Conservation (phyloP, 2,329 filamentous ascomycete species). For the Cladosporium sp. region DNA sequence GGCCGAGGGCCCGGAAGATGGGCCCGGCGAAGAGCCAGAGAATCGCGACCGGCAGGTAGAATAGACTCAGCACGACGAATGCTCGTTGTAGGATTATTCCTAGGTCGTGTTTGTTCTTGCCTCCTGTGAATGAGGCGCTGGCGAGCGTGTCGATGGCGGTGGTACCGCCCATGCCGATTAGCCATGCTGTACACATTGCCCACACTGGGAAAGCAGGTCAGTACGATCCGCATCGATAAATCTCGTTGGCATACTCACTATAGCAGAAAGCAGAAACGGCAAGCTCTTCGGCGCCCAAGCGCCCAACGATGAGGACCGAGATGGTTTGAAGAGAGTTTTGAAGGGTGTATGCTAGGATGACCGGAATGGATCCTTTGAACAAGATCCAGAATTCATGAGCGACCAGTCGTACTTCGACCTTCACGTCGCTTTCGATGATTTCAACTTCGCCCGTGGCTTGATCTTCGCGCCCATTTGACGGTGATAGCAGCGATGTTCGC, state of each 20-base stretch:
- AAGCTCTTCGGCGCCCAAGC: constrained; percentile 72
- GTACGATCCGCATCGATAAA: neutral
- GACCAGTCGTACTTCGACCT: constrained; percentile 36
- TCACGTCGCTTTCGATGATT: constrained; percentile 35
- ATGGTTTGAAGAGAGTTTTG: constrained; percentile 82
- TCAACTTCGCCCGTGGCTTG: constrained; percentile 34
- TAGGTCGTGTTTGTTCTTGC: constrained; percentile 71
- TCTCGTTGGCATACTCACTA: constrained; percentile 35
- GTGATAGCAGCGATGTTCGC: constrained; percentile 38
- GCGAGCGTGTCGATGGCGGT: constrained; percentile 83
- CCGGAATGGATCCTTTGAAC: constrained; percentile 65
- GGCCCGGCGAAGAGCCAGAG: constrained; percentile 73
- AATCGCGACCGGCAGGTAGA: constrained; percentile 69
- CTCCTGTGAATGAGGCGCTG: constrained; percentile 76
- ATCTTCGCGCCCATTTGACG: constrained; percentile 33
- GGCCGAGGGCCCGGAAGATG: constrained; percentile 69
- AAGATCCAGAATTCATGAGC: constrained; percentile 63
- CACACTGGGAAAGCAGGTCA: constrained; percentile 53
- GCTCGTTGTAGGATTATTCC: constrained; percentile 74
- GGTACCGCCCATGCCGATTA: constrained; percentile 79
- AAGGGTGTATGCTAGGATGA: constrained; percentile 78
- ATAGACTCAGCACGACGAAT: constrained; percentile 64
- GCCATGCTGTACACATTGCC: constrained; percentile 82
- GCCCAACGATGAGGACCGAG: constrained; percentile 76
- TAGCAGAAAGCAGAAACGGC: constrained; percentile 82